phyloP scores from a whole-genome alignment of 2,329 filamentous ascomycete species.

The Penicillium carneum region DNA sequence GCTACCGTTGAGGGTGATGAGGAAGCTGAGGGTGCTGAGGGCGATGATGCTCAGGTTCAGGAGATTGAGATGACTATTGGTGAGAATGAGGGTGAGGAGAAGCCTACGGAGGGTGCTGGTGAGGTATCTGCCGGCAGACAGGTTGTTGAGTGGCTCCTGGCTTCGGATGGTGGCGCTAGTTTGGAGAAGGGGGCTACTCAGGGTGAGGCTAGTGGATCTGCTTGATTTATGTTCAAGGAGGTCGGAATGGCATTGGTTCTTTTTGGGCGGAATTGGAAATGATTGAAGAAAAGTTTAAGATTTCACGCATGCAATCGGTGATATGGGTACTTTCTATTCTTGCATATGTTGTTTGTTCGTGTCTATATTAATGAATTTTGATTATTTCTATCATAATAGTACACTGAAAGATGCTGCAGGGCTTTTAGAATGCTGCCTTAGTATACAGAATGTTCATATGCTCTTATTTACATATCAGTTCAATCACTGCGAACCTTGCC shows the following conservation, averaged over 20 bases:
- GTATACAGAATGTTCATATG: constrained; percentile 20
- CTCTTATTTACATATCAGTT: constrained; percentile 26
- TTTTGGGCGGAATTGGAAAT: constrained; percentile 24
- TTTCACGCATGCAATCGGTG: constrained; percentile 23
- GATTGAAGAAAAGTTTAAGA: constrained; percentile 24
- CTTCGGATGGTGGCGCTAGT: constrained; percentile 47
- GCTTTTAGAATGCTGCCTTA: constrained; percentile 4
- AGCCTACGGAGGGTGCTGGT: constrained; percentile 23
- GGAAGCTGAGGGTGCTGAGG: constrained; percentile 30
- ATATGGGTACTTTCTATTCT: constrained; percentile 24
- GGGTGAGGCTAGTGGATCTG: constrained; percentile 33
- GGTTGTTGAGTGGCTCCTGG: constrained; percentile 54
- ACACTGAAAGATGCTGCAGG: constrained; percentile 3
- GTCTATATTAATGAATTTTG: constrained; percentile 21
- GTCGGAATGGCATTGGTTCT: constrained; percentile 3
- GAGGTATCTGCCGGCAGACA: constrained; percentile 48
- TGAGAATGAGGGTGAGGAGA: constrained; percentile 29
- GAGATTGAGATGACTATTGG: constrained; percentile 39
- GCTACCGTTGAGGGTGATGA: constrained; percentile 60
- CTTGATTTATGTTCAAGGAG: constrained; percentile 9
- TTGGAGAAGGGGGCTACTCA: constrained; percentile 44
- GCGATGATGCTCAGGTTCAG: constrained; percentile 30
- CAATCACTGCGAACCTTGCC: constrained; percentile 33
- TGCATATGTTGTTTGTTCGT: constrained; percentile 17
- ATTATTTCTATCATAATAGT: constrained; percentile 3